Conservation (phyloP, 306 rosid species). For the Begonia loranthoides region DNA sequence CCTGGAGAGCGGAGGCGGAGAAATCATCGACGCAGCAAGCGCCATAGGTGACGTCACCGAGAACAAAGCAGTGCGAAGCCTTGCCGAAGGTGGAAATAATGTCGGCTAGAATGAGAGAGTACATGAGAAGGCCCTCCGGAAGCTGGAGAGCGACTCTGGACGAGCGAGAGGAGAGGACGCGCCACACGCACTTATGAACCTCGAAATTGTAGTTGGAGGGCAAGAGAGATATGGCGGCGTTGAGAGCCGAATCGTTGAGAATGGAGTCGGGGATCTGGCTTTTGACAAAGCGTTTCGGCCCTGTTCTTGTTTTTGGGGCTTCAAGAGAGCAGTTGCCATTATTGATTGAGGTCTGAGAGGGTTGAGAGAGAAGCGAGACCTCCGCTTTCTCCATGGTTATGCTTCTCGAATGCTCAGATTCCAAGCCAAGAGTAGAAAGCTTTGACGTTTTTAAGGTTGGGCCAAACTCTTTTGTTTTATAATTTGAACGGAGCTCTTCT, state of each 20-base stretch:
- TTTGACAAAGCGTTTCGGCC: slow-evolving; percentile 37
- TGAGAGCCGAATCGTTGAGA: slow-evolving; percentile 27
- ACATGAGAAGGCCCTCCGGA: slow-evolving; percentile 93
- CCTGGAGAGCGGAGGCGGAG: slow-evolving; percentile 52
- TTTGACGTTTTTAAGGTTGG: too few relatives aligned
- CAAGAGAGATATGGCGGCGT: slow-evolving; percentile 31
- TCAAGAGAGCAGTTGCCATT: not conserved
- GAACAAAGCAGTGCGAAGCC: slow-evolving; percentile 48
- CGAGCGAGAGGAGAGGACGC: slow-evolving; percentile 48
- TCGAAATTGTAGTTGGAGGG: slow-evolving; percentile 73
- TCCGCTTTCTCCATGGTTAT: not conserved
- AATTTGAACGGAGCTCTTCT: too few relatives aligned
- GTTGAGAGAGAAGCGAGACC: not conserved
- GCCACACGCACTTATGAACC: slow-evolving; percentile 82
- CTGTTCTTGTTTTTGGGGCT: slow-evolving; percentile 1
- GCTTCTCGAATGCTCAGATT: not conserved
- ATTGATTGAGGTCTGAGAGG: not conserved
- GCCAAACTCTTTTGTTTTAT: too few relatives aligned
- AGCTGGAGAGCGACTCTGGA: slow-evolving; percentile 67
- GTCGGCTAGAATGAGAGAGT: slow-evolving; percentile 65
- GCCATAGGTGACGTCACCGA: slow-evolving; percentile 77
- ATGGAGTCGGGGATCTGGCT: slow-evolving; percentile 37
- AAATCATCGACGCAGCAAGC: slow-evolving; percentile 82
- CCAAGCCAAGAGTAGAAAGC: too few relatives aligned
- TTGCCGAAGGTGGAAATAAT: slow-evolving; percentile 62